Base-by-base conservation (phyloP, 768 basidiomycete genomes). In the Inosperma sp. region DNA sequence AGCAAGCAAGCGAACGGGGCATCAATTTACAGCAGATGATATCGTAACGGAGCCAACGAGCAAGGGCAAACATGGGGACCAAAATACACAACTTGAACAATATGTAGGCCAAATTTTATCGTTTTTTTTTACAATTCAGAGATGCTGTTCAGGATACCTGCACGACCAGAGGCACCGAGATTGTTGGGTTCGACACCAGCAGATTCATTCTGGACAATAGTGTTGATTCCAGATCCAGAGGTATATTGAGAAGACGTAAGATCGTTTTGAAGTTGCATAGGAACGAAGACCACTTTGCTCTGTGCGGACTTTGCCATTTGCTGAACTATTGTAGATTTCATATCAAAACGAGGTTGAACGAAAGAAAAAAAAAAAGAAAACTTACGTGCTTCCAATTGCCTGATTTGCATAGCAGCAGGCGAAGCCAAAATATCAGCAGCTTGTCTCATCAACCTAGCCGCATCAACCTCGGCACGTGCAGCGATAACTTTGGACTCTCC, bases 401-500 rank as follows among this genome's bases (percentile, higher is more conserved):
- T 79, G 65, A 97, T 97, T 69, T 96, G 93, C 93, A 97, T 96
- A 48, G 95, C 95, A 17, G 95, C 94, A 7, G 93, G 93, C 9
- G 85, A 89, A 17, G 93, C 91, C 61, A 92, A 73, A 61, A 95
- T 96, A 68, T 96, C 93, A 47, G 93, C 93, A 10, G 94, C 94
- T 67, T 95, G 92, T 53, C 94, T 81, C 94, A 97, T 97, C 65
- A 97, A 81, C 60, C 91, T 81, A 22, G 93, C 93, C 29, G 93
- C 77, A 66, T 96, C 94, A 57, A 97, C 94, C 72, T 96, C 94
- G 12, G 94, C 95, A 52, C 93, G 83, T 1, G 93, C 93, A 47
- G 92, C 91, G 60, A 96, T 95, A 65, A 95, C 90, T 71, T 97
- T 97, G 62, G 84, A 84, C 72, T 98, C 95, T 69, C 93, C 95